Conservation (phyloP, 129 eudicot genomes). For the Erigeron canadensis region DNA sequence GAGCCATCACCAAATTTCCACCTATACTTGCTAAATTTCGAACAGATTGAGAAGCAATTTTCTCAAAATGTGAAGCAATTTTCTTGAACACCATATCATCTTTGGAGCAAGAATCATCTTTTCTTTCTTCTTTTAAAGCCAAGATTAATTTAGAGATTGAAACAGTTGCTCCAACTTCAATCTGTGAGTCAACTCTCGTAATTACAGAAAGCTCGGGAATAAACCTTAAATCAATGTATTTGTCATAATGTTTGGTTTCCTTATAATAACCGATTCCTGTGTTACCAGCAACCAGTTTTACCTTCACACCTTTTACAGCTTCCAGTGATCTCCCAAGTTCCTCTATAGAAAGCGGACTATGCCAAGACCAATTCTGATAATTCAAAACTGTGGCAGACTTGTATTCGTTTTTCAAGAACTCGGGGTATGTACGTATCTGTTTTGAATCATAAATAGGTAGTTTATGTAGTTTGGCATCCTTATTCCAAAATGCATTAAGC, state of each 20-base stretch:
- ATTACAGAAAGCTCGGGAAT: slow-evolving; percentile 71
- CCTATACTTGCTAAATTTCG: slow-evolving; percentile 85
- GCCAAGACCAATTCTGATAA: slow-evolving; percentile 52
- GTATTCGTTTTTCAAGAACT: slow-evolving; percentile 47
- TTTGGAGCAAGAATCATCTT: slow-evolving; percentile 16
- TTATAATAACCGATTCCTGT: slow-evolving; percentile 75
- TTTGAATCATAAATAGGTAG: slow-evolving; percentile 61
- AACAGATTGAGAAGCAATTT: slow-evolving; percentile 59
- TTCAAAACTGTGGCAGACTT: slow-evolving; percentile 36
- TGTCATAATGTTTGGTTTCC: slow-evolving; percentile 50
- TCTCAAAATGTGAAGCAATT: slow-evolving; percentile 75
- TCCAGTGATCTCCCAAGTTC: slow-evolving; percentile 57
- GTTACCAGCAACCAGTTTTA: slow-evolving; percentile 76
- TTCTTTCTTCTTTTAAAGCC: slow-evolving; percentile 48
- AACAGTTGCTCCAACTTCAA: slow-evolving; percentile 78
- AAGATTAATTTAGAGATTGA: slow-evolving; percentile 61
- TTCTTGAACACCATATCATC: slow-evolving; percentile 39
- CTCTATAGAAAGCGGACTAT: slow-evolving; percentile 51
- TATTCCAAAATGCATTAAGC: slow-evolving; percentile 74
- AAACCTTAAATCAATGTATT: slow-evolving; percentile 67
- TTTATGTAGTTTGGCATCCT: slow-evolving; percentile 49
- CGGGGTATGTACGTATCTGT: slow-evolving; percentile 52
- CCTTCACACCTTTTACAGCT: slow-evolving; percentile 26
- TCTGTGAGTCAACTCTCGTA: slow-evolving; percentile 32
- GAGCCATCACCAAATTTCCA: slow-evolving; percentile 95